Conservation (phyloP, 2,329 filamentous ascomycete species). For the Podosphaera xanthii region DNA sequence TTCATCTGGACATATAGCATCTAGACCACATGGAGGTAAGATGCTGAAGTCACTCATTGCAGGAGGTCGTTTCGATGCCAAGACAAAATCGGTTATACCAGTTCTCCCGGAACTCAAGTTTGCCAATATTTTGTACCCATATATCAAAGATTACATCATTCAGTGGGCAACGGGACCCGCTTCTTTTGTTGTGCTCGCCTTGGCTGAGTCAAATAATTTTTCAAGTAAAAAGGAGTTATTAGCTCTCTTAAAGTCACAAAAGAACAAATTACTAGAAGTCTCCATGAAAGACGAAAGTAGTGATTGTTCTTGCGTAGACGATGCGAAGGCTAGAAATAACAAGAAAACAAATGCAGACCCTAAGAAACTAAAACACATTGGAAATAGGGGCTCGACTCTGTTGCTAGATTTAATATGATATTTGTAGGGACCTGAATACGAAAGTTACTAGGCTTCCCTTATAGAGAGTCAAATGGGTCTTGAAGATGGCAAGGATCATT, state of each 20-base stretch:
- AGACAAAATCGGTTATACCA: slow-evolving; percentile 44
- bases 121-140: slow-evolving; percentile 55
- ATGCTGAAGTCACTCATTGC: slow-evolving; percentile 83
- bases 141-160: slow-evolving; percentile 52
- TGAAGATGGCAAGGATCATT: too few relatives aligned
- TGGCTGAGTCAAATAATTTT: slow-evolving; percentile 57
- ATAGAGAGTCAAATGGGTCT: too few relatives aligned
- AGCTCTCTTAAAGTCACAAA: slow-evolving; percentile 48
- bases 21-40: slow-evolving; percentile 42
- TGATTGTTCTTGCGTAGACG: slow-evolving; percentile 3
- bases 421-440: neutral
- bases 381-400: slow-evolving; percentile 38
- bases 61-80: slow-evolving; percentile 66
- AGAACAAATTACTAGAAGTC: slow-evolving; percentile 45
- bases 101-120: slow-evolving; percentile 62
- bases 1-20: slow-evolving; percentile 29
- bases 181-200: slow-evolving; percentile 63
- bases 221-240: slow-evolving; percentile 40
- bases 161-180: slow-evolving; percentile 72
- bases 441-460: neutral
- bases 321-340: slow-evolving; percentile 15
- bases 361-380: slow-evolving; percentile 22
- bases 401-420: slow-evolving; percentile 31
- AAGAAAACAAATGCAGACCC: slow-evolving; percentile 23
- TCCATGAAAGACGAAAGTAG: slow-evolving; percentile 31